Evolutionary conservation across 2,329 filamentous ascomycete genomes (phyloP), one percentile per base, ranked within the genome.

Genomic region (Monilinia vaccinii-corymbosi): DNA sequence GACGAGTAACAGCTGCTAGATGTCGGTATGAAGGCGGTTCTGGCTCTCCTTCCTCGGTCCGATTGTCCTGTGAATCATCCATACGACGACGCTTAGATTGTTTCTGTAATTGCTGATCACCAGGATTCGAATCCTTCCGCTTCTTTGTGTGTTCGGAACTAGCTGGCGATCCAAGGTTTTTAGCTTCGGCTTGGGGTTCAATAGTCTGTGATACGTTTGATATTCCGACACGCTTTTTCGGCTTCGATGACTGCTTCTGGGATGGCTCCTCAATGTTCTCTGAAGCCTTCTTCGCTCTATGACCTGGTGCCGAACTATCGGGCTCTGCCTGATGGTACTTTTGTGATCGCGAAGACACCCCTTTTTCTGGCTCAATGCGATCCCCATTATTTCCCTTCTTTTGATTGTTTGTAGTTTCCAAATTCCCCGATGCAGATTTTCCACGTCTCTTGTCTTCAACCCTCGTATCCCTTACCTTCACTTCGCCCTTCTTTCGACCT

Each of bases 1-100:
- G 76, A 40, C 77, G 79, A 14, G 76, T 79, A 34, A 75, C 76
- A 16, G 81, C 72, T 8, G 77, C 75, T 52, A 86, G 73, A 65
- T 82, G 79, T 48, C 77, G 76, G 69, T 80, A 83, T 63, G 44
- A 34, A 45, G 61, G 60, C 5, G 50, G 36, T 4, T 67, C 61
- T 13, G 57, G 28, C 48, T 65, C 62, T 9, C 60, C 48, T 25
- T 44, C 25, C 16, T 55, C 34, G 25, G 38, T 21, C 36, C 31
- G 50, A 48, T 58, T 53, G 47, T 62, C 28, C 16, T 48, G 7
- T 45, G 34, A 49, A 40, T 60, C 53, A 10, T 52, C 32, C 8
- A 56, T 13, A 16, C 62, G 61, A 16, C 55, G 61, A 44, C 60
- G 61, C 57, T 63, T 23, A 40, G 50, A 25, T 63, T 61, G 34